Evolutionary conservation across 306 rosid genomes (phyloP), one percentile per base, ranked within the genome.

Genomic region (Betula pendula): DNA sequence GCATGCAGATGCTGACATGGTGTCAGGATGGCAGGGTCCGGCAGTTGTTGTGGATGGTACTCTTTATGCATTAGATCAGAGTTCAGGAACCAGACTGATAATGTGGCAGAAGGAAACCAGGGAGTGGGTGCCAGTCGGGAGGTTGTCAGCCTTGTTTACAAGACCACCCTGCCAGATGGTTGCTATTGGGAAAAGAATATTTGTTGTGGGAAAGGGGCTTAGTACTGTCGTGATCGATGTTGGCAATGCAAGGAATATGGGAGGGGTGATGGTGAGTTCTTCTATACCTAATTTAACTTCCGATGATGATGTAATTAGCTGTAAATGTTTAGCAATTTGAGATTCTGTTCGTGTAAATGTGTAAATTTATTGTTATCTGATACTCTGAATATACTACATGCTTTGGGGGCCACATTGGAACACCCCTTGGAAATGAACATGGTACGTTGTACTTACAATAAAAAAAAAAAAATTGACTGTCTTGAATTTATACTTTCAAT

Each of bases 1-100:
- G 85, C 87, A 89, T 63, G 90, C 91, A 14, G 92, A 95, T 70
- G 71, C 87, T 44, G 93, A 95, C 68, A 80, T 95, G 90, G 97
- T 82, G 62, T 89, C 86, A 0, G 97, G 95, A 70, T 95, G 97
- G 98, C 87, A 55, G 76, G 99, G 99, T 75, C 99, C 97, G 0
- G 93, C 94, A 1, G 91, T 92, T 70, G 92, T 90, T 44, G 85
- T 88, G 7, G 86, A 89, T 4, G 87, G 91, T 31, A 82, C 78
- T 42, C 91, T 92, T 13, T 89, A 87, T 19, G 89, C 87, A 35
- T 72, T 92, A 88, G 99, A 92, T 75, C 92, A 90, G 79, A 87
- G 86, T 81, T 88, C 83, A 1, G 99, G 97, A 74, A 89, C 90
- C 10, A 81, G 92, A 82, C 55, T 95, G 67, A 90, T 84, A 84